phyloP scores from a whole-genome alignment of 305 asterid genomes.

The Fraxinus platypoda region DNA sequence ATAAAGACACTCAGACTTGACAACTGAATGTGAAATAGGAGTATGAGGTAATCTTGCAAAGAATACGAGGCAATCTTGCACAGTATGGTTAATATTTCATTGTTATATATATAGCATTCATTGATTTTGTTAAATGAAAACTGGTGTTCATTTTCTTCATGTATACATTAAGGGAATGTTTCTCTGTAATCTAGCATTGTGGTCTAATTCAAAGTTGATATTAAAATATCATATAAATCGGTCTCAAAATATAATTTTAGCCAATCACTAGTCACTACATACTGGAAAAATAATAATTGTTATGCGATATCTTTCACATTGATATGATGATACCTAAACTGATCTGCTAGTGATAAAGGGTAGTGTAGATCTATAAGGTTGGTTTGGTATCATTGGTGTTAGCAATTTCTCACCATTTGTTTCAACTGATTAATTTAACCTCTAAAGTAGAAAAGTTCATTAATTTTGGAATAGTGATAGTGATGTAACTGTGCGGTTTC shows the following conservation, averaged over 20 bases:
- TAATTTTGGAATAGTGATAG: slow-evolving; percentile 15
- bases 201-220: neutral
- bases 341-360: neutral
- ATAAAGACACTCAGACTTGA: neutral
- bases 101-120: neutral
- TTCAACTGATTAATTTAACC: slow-evolving; percentile 10
- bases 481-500: slow-evolving; percentile 20
- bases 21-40: neutral
- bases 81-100: neutral
- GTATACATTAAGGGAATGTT: neutral
- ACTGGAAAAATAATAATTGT: neutral
- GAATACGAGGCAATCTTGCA: neutral
- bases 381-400: neutral
- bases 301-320: neutral
- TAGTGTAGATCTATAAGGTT: neutral
- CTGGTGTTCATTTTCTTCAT: neutral
- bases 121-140: neutral
- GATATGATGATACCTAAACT: neutral
- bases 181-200: neutral
- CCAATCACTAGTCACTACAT: neutral
- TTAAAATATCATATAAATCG: neutral
- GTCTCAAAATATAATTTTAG: neutral
- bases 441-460: slow-evolving; percentile 3
- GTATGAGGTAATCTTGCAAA: neutral
- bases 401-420: neutral